phyloP scores from a whole-genome alignment of 2,329 filamentous ascomycete species.

The Penicillium sp. region DNA sequence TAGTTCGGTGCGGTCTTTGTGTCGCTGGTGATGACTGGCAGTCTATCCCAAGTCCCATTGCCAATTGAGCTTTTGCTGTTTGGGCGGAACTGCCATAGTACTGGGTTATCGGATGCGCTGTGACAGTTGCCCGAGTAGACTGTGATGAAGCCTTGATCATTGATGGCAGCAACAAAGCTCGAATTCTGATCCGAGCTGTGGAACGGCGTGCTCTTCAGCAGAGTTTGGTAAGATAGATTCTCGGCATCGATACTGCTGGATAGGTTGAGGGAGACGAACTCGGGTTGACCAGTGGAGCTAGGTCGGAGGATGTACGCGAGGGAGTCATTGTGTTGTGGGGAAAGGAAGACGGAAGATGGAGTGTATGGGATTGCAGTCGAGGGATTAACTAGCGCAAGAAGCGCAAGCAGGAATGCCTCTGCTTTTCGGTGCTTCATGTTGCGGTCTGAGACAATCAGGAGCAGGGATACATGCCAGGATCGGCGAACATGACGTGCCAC shows the following conservation, averaged over 20 bases:
- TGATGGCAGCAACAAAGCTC: conserved; percentile 70
- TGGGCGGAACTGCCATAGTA: conserved; percentile 67
- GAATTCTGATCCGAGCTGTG: conserved; percentile 43
- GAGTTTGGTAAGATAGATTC: conserved; percentile 34
- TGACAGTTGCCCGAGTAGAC: conserved; percentile 74
- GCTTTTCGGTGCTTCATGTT: conserved; percentile 18
- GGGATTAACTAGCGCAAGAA: conserved; percentile 22
- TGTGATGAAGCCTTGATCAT: conserved; percentile 66
- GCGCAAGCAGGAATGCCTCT: conserved; percentile 9
- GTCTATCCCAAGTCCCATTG: conserved; percentile 57
- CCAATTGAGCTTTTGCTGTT: conserved; percentile 42
- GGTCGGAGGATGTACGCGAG: conserved; percentile 70
- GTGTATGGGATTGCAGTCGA: conserved; percentile 66
- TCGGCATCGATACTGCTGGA: conserved; percentile 56
- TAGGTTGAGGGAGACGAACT: conserved; percentile 66
- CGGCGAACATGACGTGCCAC: conserved; percentile 25
- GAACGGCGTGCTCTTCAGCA: conserved; percentile 31
- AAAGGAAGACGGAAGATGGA: conserved; percentile 68
- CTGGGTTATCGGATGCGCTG: conserved; percentile 47
- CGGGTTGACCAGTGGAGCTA: conserved; percentile 43
- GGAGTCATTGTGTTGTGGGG: conserved; percentile 50
- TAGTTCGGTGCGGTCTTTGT: conserved; percentile 51
- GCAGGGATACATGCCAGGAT: conserved; percentile 26
- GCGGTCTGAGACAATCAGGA: conserved; percentile 26
- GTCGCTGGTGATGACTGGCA: conserved; percentile 36